Conservation (phyloP, 2,329 filamentous ascomycete species). For the Aureobasidium sp. region DNA sequence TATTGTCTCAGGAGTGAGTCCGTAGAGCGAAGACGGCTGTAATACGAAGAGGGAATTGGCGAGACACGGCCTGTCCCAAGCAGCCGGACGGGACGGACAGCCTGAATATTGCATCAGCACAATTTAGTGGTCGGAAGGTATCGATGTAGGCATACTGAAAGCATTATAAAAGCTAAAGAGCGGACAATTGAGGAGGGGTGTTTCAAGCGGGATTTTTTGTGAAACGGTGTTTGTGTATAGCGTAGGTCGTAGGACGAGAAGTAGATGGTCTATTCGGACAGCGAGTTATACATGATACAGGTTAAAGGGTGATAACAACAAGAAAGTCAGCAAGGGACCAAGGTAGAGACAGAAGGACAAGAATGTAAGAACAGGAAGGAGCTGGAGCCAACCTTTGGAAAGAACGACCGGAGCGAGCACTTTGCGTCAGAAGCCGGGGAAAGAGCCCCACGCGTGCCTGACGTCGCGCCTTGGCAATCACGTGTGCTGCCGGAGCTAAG, state of each 20-base stretch:
- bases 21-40: not conserved
- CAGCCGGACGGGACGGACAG: not conserved
- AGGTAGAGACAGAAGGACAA: not conserved
- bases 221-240: not conserved
- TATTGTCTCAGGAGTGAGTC: not conserved
- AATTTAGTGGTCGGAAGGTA: too few relatives aligned
- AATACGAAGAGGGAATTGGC: not conserved
- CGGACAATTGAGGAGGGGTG: not conserved
- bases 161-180: not conserved
- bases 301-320: too few relatives aligned
- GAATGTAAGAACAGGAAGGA: constrained; percentile 1
- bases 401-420: not conserved
- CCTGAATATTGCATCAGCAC: not conserved
- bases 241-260: not conserved
- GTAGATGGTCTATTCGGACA: not conserved
- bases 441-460: constrained; percentile 4
- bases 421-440: constrained; percentile 8
- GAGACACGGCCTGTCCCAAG: not conserved
- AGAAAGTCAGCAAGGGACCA: not conserved
- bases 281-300: not conserved
- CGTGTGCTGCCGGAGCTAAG: not conserved
- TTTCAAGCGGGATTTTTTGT: not conserved
- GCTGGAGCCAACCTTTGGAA: not conserved
- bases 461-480: not conserved
- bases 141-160: not conserved